phyloP scores from a whole-genome alignment of 2,329 filamentous ascomycete species.

The Ophiostoma australiae region DNA sequence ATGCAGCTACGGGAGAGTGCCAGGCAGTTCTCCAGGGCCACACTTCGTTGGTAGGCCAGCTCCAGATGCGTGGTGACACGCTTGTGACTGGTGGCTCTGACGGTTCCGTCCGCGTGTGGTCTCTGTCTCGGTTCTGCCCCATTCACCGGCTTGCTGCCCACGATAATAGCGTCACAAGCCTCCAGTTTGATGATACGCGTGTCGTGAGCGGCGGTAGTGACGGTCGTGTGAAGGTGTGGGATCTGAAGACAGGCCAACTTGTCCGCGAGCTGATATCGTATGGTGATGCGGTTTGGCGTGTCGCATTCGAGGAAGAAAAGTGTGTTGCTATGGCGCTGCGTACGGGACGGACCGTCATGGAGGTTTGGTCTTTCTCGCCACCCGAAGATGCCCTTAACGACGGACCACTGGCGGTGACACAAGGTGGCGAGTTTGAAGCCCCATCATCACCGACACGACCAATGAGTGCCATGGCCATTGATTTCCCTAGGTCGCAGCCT shows the following conservation, averaged over 20 bases:
- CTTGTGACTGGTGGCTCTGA: slow-evolving; percentile 95
- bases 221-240: slow-evolving; percentile 98
- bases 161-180: slow-evolving; percentile 94
- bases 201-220: slow-evolving; percentile 96
- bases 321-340: slow-evolving; percentile 92
- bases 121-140: slow-evolving; percentile 78
- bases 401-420: slow-evolving; percentile 45
- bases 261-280: slow-evolving; percentile 88
- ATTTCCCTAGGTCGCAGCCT: slow-evolving; percentile 38
- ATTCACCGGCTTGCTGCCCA: slow-evolving; percentile 94
- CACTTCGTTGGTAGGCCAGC: slow-evolving; percentile 90
- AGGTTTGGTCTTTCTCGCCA: slow-evolving; percentile 95
- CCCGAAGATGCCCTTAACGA: slow-evolving; percentile 63
- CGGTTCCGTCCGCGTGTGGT: slow-evolving; percentile 95
- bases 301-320: slow-evolving; percentile 97
- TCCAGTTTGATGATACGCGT: slow-evolving; percentile 93
- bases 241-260: slow-evolving; percentile 82
- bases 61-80: slow-evolving; percentile 92
- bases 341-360: slow-evolving; percentile 86
- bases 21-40: slow-evolving; percentile 92
- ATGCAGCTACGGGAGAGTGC: slow-evolving; percentile 77
- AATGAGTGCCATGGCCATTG: slow-evolving; percentile 47
- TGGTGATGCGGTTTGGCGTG: slow-evolving; percentile 93
- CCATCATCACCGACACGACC: slow-evolving; percentile 43
- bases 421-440: slow-evolving; percentile 39